phyloP scores from a whole-genome alignment of 2,329 filamentous ascomycete genomes.

The Phialemonium atrogriseum region DNA sequence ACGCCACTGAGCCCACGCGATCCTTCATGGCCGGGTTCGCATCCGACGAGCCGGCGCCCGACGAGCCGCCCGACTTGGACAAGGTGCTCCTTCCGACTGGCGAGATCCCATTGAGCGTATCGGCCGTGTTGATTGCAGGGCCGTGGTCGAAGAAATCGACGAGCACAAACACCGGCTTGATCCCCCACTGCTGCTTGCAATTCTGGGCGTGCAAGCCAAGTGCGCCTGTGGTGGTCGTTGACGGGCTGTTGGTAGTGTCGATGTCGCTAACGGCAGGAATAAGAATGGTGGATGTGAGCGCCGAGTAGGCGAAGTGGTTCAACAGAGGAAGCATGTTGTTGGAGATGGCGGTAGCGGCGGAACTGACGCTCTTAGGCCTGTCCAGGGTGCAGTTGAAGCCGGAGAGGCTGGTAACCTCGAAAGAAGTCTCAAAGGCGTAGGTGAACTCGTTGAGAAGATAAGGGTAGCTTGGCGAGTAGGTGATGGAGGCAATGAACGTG shows the following conservation, averaged over 20 bases:
- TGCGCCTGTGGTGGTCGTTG: constrained; percentile 41
- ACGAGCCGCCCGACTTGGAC: constrained; percentile 26
- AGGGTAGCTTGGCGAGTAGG: constrained; percentile 32
- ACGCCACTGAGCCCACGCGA: constrained; percentile 22
- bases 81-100: too few relatives aligned
- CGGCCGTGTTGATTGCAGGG: constrained; percentile 60
- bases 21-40: constrained; percentile 4
- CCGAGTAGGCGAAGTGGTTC: constrained; percentile 72
- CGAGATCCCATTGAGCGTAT: constrained; percentile 57
- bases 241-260: constrained; percentile 56
- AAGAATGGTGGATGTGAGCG: constrained; percentile 43
- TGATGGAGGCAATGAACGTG: constrained; percentile 55
- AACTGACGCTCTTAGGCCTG: constrained; percentile 47
- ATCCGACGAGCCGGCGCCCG: constrained; percentile 5
- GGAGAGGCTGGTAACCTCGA: constrained; percentile 49
- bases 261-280: constrained; percentile 55
- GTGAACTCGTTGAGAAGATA: constrained; percentile 57
- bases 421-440: constrained; percentile 66
- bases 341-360: constrained; percentile 43
- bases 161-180: constrained; percentile 61
- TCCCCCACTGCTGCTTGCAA: constrained; percentile 52
- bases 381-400: constrained; percentile 67
- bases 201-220: constrained; percentile 43
- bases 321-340: constrained; percentile 59
- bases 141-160: constrained; percentile 76